Base-by-base conservation (phyloP, 2,329 filamentous ascomycete species). In the Knufia fluminis region DNA sequence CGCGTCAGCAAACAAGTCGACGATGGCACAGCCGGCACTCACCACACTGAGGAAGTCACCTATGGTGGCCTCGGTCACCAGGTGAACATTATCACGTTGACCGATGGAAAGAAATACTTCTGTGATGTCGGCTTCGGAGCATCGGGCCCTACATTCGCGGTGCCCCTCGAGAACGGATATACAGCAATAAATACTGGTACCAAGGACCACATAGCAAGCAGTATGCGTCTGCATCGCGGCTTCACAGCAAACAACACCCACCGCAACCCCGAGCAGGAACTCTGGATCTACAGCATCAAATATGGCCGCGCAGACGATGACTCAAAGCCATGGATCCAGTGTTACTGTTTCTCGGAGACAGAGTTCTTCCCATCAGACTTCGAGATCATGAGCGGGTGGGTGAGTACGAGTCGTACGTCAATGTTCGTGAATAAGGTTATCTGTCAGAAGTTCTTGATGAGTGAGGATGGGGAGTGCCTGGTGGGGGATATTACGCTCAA, bases 211-310 rank as follows among this genome's bases (percentile, higher is more conserved):
- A 17, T 38, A 2, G 31, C 31, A 24, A 46, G 16, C 17, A 46
- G 19, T 16, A 22, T 46, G 49, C 20, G 49, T 51, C 43, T 50
- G 41, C 19, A 42, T 49, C 36, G 46, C 40, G 47, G 24, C 42
- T 49, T 49, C 48, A 26, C 49, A 28, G 52, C 44, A 26, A 52
- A 52, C 48, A 52, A 52, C 28, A 51, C 47, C 24, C 42, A 20
- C 24, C 35, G 24, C 22, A 42, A 14, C 40, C 62, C 66, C 26
- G 59, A 51, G 22, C 68, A 71, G 28, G 74, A 73, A 51, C 63
- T 77, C 49, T 85, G 81, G 82, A 72, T 84, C 50, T 83, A 82
- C 59, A 74, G 84, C 62, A 76, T 77, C 55, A 72, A 76, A 23
- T 72, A 77, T 53, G 31, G 22, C 31, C 17, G 14, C 10, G 44